Conservation (phyloP, 2,329 filamentous ascomycete genomes). For the Aspergillus pseudoviridinutans region DNA sequence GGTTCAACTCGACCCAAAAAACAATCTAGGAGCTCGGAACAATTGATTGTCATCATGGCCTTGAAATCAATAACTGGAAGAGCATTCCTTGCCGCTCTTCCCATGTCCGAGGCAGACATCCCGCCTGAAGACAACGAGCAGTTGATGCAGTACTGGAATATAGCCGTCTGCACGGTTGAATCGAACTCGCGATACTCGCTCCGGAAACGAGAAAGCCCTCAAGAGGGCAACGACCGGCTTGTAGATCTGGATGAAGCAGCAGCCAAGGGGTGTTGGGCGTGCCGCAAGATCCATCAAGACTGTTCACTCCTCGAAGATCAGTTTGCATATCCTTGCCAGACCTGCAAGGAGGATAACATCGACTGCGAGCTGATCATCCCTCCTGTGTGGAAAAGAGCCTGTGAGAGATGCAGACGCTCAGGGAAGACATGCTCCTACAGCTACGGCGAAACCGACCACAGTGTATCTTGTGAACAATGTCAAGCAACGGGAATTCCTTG, state of each 20-base stretch:
- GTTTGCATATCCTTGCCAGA: slow-evolving; percentile 33
- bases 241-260: slow-evolving; percentile 24
- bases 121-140: neutral
- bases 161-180: neutral
- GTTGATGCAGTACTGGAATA: neutral
- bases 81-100: slow-evolving; percentile 1
- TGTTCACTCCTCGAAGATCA: slow-evolving; percentile 35
- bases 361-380: slow-evolving; percentile 35
- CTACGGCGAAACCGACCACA: slow-evolving; percentile 21
- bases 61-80: neutral
- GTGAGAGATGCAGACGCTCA: slow-evolving; percentile 29
- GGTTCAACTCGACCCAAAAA: neutral
- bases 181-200: neutral
- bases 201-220: neutral
- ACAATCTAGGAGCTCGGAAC: neutral
- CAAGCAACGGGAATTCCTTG: slow-evolving; percentile 24
- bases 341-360: slow-evolving; percentile 26
- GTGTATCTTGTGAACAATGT: slow-evolving; percentile 30
- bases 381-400: slow-evolving; percentile 30
- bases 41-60: neutral
- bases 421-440: slow-evolving; percentile 32
- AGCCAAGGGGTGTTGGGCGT: slow-evolving; percentile 33
- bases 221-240: neutral
- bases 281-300: slow-evolving; percentile 21
- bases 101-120: neutral